Evolutionary conservation across 2,329 filamentous ascomycete genomes (phyloP), one percentile per base, ranked within the genome.

Genomic region (Xylaria multiplex): DNA sequence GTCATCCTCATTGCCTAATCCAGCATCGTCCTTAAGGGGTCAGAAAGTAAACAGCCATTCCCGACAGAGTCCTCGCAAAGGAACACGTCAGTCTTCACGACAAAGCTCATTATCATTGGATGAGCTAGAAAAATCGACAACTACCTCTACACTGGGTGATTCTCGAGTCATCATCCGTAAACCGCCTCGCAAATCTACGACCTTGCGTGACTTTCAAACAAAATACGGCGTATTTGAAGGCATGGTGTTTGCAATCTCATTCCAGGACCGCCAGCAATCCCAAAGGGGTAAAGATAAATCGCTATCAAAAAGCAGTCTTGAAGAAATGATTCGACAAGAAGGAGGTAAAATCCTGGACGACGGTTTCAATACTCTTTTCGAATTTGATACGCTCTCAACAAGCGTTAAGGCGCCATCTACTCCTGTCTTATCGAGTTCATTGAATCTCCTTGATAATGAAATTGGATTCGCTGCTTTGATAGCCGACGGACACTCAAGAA

Each of bases 231-330:
- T 96, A 0, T 97, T 98, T 73, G 80, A 85, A 1, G 88, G 90
- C 48, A 97, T 97, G 93, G 88, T 88, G 0, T 97, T 98, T 78
- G 93, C 93, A 0, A 86, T 97, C 11, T 95, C 93, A 0, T 92
- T 93, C 68, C 84, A 84, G 71, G 78, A 79, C 0, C 79, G 79
- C 32, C 80, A 81, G 24, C 79, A 81, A 46, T 81, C 83, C 2
- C 83, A 86, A 1, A 84, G 88, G 59, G 84, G 83, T 16, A 80
- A 80, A 8, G 84, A 88, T 19, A 87, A 88, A 8, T 79, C 77
- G 53, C 74, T 73, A 2, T 73, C 77, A 48, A 79, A 77, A 30
- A 70, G 74, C 32, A 78, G 77, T 32, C 71, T 96, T 2, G 86
- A 86, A 40, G 82, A 82, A 1, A 81, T 87, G 55, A 93, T 98